These are phyloP conservation scores for Sedum album DNA, from an alignment of 164 flowering plant genomes.

Conservation along the genomic window DNA sequence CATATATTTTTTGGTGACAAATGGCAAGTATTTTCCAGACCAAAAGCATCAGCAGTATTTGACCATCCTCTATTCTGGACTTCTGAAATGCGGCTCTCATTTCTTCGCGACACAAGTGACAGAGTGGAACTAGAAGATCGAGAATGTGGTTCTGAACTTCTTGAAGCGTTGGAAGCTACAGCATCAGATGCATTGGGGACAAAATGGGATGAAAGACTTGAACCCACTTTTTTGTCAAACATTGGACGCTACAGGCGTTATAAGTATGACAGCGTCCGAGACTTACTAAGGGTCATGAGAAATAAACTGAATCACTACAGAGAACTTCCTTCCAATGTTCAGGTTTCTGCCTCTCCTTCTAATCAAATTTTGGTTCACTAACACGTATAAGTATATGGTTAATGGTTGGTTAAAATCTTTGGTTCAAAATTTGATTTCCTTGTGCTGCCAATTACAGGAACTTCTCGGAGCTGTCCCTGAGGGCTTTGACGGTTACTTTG, in stretches of 20 bases:
- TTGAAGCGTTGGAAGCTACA: constrained; percentile 29
- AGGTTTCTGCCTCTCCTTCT: constrained; percentile 19
- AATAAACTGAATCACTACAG: constrained; percentile 43
- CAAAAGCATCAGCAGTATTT: constrained; percentile 32
- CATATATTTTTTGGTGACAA: not conserved
- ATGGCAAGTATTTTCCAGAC: constrained; percentile 18
- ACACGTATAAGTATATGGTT: not conserved
- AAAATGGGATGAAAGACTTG: constrained; percentile 42
- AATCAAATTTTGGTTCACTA: not conserved
- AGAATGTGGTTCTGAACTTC: constrained; percentile 20
- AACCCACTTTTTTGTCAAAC: constrained; percentile 27
- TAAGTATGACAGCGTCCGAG: constrained; percentile 36
- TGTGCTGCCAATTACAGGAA: constrained; percentile 32
- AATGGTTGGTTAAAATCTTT: not conserved
- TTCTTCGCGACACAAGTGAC: constrained; percentile 42
- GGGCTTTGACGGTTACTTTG: constrained; percentile 70
- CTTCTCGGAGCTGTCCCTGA: constrained; percentile 68
- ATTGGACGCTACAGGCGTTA: constrained; percentile 39
- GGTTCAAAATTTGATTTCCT: not conserved
- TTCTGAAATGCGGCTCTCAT: constrained; percentile 35
- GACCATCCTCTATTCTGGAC: constrained; percentile 42
- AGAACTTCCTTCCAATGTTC: constrained; percentile 39
- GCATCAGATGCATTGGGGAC: constrained; percentile 28
- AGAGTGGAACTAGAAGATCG: constrained; percentile 39
- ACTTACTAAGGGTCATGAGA: constrained; percentile 35